Percentiles rank a stretch among this genome's conserved stretches.
Conservation (phyloP, 2,329 filamentous ascomycete genomes). For the Cladorrhinum sp. region DNA sequence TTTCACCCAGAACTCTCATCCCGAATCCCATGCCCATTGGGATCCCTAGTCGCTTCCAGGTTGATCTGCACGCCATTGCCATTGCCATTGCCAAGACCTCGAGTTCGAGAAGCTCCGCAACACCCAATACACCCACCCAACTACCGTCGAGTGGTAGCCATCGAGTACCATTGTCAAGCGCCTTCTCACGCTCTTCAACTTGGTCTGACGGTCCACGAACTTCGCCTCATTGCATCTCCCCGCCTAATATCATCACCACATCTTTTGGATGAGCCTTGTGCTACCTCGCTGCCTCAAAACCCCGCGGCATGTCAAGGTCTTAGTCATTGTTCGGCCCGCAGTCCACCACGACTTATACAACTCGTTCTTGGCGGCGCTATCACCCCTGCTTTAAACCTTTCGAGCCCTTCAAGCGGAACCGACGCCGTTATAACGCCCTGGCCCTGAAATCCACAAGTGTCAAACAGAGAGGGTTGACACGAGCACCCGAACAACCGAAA, state of each 20-base stretch:
- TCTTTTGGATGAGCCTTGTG: background rate
- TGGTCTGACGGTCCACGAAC: background rate
- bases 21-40: too few species aligned
- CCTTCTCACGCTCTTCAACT: background rate
- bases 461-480: conserved; percentile 10
- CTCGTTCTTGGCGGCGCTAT: background rate
- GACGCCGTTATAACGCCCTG: conserved; percentile 13
- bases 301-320: background rate
- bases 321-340: conserved; percentile 2
- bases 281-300: background rate
- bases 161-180: background rate
- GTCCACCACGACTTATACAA: conserved; percentile 6
- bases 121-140: background rate
- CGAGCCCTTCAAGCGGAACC: conserved; percentile 14
- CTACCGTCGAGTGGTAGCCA: conserved; percentile 2
- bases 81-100: conserved; percentile 10
- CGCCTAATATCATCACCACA: background rate
- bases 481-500: background rate
- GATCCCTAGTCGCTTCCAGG: background rate
- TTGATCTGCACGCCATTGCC: conserved; percentile 10
- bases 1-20: background rate
- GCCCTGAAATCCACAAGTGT: conserved; percentile 14
- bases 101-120: conserved; percentile 5
- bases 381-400: background rate
- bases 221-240: background rate